phyloP scores from a whole-genome alignment of 1,284 basidiomycete genomes.

The Meira nashicola region DNA sequence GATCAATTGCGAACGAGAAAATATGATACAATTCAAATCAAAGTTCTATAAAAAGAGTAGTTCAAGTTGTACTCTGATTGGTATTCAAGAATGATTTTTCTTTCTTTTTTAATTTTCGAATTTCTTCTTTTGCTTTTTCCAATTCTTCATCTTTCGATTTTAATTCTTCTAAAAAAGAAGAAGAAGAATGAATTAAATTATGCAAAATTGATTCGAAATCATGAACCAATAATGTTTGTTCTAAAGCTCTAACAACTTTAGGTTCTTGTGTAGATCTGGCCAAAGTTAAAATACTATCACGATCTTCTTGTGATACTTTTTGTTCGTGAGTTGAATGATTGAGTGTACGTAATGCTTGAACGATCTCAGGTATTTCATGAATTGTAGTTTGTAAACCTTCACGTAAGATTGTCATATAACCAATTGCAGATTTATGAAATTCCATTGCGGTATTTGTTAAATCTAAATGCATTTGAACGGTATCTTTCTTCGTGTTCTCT shows the following conservation, averaged over 20 bases:
- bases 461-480: neutral
- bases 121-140: too few species aligned
- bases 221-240: neutral
- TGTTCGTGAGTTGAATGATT: neutral
- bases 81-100: too few species aligned
- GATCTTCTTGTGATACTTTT: neutral
- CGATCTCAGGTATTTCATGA: neutral
- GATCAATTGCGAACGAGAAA: too few species aligned
- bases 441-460: constrained; percentile 9
- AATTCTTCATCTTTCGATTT: neutral
- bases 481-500: neutral
- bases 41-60: too few species aligned
- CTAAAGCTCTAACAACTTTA: neutral
- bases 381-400: neutral
- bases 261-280: neutral
- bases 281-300: neutral
- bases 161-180: neutral
- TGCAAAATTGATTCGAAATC: constrained; percentile 2
- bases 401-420: neutral
- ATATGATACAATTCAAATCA: too few species aligned
- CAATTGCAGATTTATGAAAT: neutral
- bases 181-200: neutral
- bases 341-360: neutral
- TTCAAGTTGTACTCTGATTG: too few species aligned
- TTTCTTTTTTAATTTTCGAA: too few species aligned